Conservation (phyloP, 352 stramenopile genomes). For the Globisporangium uncinulatum region DNA sequence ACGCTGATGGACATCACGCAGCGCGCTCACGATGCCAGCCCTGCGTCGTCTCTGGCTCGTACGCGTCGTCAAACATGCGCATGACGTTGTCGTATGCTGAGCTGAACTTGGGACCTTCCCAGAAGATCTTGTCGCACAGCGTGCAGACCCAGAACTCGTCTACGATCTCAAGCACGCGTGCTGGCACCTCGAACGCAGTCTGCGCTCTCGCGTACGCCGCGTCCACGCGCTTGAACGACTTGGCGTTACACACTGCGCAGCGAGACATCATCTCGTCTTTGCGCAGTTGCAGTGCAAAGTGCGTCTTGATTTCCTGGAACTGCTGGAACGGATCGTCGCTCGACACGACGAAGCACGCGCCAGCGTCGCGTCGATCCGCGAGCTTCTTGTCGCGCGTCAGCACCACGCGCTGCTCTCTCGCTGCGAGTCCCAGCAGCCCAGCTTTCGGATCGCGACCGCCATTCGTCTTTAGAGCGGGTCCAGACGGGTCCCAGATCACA, state of each 20-base stretch:
- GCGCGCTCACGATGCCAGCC: not conserved
- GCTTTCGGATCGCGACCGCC: constrained; percentile 46
- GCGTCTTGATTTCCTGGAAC: constrained; percentile 69
- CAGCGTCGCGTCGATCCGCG: constrained; percentile 50
- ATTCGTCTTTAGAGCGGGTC: constrained; percentile 10
- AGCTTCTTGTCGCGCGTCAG: constrained; percentile 76
- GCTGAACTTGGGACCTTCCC: constrained; percentile 28
- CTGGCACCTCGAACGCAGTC: constrained; percentile 47
- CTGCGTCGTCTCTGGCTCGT: not conserved
- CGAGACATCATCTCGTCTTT: constrained; percentile 73
- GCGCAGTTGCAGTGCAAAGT: constrained; percentile 59
- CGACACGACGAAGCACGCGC: constrained; percentile 69
- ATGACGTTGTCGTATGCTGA: constrained; percentile 13
- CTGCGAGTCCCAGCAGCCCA: constrained; percentile 37
- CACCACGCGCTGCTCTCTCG: constrained; percentile 64
- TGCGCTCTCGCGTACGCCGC: constrained; percentile 42
- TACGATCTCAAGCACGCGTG: constrained; percentile 47
- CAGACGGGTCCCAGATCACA: constrained; percentile 55
- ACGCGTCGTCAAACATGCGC: too few relatives aligned
- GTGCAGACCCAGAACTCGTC: constrained; percentile 44
- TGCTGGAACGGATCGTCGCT: constrained; percentile 65
- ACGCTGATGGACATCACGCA: too few relatives aligned
- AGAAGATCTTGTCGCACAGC: constrained; percentile 22
- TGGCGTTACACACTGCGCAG: constrained; percentile 63
- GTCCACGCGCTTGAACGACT: constrained; percentile 52